A percentile compares a stretch with the other conserved stretches of the same genome.
Evolutionary conservation across 805 yeast species (phyloP).

Genomic region (Jamesozyma jinghongensis): DNA sequence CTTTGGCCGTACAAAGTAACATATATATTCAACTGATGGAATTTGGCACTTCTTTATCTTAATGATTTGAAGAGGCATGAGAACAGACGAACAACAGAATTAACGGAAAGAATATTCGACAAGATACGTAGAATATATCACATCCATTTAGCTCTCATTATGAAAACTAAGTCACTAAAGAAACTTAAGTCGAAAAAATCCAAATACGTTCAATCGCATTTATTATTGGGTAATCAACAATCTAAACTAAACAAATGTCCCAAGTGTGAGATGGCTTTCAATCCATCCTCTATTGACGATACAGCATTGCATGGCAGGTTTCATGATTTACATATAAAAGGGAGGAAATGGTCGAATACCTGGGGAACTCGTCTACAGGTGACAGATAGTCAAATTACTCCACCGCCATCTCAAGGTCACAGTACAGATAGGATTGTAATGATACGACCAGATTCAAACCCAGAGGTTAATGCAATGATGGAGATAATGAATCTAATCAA

Average conservation of each 20-base stretch:
- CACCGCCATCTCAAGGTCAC: conserved; percentile 9
- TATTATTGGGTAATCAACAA: conserved; percentile 9
- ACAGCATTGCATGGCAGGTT: conserved; percentile 36
- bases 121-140: no score
- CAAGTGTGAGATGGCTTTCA: conserved; percentile 25
- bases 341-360: conserved; percentile 39
- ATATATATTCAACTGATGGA: no score
- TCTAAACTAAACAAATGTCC: conserved; percentile 13
- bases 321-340: conserved; percentile 42
- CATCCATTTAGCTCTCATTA: neutral
- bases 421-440: conserved; percentile 29
- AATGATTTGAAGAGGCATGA: no score
- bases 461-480: conserved; percentile 30
- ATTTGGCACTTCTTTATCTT: no score
- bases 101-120: no score
- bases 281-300: conserved; percentile 14
- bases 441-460: conserved; percentile 24
- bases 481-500: conserved; percentile 47
- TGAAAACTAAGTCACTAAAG: neutral
- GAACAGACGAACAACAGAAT: no score
- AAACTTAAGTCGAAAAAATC: neutral
- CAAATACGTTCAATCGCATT: conserved; percentile 14
- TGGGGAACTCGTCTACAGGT: conserved; percentile 28
- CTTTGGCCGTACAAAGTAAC: no score
- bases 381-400: conserved; percentile 1